Base-by-base conservation (phyloP, 164 flowering plant species). In the Macadamia tetraphylla region DNA sequence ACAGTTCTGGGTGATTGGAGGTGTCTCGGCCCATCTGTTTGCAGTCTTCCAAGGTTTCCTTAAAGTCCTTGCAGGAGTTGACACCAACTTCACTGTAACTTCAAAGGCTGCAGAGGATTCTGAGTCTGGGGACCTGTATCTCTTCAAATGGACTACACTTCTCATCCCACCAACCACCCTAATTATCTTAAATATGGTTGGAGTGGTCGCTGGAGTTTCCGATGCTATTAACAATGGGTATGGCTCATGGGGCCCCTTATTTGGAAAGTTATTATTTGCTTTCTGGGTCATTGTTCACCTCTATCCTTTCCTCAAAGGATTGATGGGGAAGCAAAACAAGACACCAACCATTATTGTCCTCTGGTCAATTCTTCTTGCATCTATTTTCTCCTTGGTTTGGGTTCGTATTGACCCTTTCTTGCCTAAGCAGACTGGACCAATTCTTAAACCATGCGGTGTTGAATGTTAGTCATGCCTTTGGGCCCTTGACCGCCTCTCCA, bases 61-160 rank as follows among this genome's bases (percentile, higher is more conserved):
- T 62, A 81, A 81, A 62, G 84, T 81, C 58, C 80, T 81, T 43
- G 76, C 64, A 15, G 84, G 84, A 29, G 78, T 81, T 12, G 84
- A 81, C 64, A 81, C 81, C 68, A 81, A 81, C 71, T 78, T 81
- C 67, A 78, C 81, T 11, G 84, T 81, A 0, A 81, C 81, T 40
- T 42, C 84, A 35, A 81, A 81, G 62, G 64, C 81, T 9, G 84
- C 81, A 44, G 81, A 76, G 2, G 84, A 81, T 23, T 48, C 76
- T 0, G 84, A 78, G 77, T 78, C 74, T 66, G 84, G 84, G 1
- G 81, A 81, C 9, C 84, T 81, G 48, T 78, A 81, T 74, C 80
- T 78, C 55, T 81, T 81, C 80, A 81, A 81, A 65, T 81, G 84
- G 84, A 81, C 84, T 23, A 81, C 84, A 1, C 84, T 81, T 51